These are phyloP conservation scores for Umbilicaria muhlenbergii DNA, from an alignment of 495 filamentous ascomycete genomes.

Conservation along the genomic window DNA sequence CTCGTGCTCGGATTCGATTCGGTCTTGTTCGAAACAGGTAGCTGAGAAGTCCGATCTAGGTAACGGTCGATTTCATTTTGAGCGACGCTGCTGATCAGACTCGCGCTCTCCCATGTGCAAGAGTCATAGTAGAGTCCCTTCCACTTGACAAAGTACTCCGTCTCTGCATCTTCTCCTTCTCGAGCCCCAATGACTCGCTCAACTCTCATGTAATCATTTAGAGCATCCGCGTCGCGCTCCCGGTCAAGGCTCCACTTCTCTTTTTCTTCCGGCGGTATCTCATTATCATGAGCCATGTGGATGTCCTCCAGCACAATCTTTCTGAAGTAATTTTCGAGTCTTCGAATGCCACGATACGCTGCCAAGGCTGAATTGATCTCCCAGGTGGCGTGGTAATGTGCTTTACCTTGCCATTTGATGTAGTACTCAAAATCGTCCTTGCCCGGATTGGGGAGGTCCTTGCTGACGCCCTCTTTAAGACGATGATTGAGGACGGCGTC, in stretches of 20 bases:
- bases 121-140: constrained; percentile 35
- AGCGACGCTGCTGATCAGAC: constrained; percentile 59
- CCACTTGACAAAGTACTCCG: constrained; percentile 88
- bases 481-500: constrained; percentile 82
- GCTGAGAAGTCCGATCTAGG: constrained; percentile 59
- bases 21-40: constrained; percentile 56
- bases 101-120: constrained; percentile 83
- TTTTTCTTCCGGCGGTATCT: constrained; percentile 65
- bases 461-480: constrained; percentile 49
- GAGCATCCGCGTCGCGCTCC: constrained; percentile 67
- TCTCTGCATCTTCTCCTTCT: constrained; percentile 51
- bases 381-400: constrained; percentile 93
- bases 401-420: constrained; percentile 95
- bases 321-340: constrained; percentile 84
- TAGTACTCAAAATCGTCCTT: constrained; percentile 83
- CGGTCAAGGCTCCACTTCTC: constrained; percentile 86
- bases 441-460: constrained; percentile 29
- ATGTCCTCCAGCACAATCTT: constrained; percentile 65
- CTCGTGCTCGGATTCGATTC: constrained; percentile 65
- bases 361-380: constrained; percentile 55
- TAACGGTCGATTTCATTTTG: constrained; percentile 84
- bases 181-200: constrained; percentile 79
- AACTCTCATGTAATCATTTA: constrained; percentile 73
- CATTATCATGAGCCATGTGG: constrained; percentile 49
- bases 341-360: constrained; percentile 59